A percentile compares a stretch with the other conserved stretches of the same genome.
Conservation (phyloP, 306 rosid genomes). For the Pyrus bretschneideri region DNA sequence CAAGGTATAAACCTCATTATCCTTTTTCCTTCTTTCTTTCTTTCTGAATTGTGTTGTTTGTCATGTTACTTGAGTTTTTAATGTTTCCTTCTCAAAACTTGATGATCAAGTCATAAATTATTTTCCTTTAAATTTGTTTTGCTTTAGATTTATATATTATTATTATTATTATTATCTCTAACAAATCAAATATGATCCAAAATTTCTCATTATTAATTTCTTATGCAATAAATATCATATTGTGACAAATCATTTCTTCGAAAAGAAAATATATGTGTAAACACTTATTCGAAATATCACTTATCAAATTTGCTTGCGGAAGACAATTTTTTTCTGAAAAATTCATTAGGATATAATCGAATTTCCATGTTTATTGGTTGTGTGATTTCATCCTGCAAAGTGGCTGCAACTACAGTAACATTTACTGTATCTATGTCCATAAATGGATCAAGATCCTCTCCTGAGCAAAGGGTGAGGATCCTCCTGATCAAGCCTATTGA, state of each 20-base stretch:
- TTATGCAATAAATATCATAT: too few relatives aligned
- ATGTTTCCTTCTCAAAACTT: background rate
- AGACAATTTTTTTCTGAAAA: background rate
- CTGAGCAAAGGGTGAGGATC: too few relatives aligned
- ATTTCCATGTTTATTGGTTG: background rate
- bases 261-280: too few relatives aligned
- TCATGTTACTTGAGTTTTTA: background rate
- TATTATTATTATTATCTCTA: too few relatives aligned
- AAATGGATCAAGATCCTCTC: background rate
- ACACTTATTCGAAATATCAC: background rate
- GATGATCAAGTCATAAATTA: background rate
- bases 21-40: background rate
- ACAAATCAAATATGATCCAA: too few relatives aligned
- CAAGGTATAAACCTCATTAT: constrained; percentile 27
- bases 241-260: background rate
- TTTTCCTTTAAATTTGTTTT: background rate
- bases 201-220: too few relatives aligned
- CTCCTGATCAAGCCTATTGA: too few relatives aligned
- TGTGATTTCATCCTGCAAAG: background rate
- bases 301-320: background rate
- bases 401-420: background rate
- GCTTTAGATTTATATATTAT: background rate
- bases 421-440: background rate
- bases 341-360: background rate
- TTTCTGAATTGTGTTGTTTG: background rate